A percentile compares a stretch with the other conserved stretches of the same genome.
phyloP scores from a whole-genome alignment of 371 early-diverging fungal species.

The Mucor mucedo region DNA sequence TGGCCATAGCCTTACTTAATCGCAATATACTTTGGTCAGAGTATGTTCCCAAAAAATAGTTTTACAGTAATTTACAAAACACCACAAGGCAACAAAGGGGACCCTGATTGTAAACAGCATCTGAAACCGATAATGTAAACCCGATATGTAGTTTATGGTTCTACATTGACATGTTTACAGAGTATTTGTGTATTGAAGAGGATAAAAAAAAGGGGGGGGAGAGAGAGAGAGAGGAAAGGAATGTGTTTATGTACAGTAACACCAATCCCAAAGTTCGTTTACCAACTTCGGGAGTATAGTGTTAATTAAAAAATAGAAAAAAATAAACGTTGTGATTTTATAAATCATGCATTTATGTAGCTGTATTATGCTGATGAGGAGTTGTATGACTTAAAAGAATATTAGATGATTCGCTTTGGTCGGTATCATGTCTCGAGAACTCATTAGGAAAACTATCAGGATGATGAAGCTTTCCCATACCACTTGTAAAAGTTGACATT shows the following conservation, averaged over 20 bases:
- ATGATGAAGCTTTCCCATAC: neutral
- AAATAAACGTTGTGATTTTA: neutral
- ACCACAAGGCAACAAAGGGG: too few relatives aligned
- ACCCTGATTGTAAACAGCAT: too few relatives aligned
- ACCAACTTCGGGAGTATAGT: too few relatives aligned
- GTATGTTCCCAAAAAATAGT: too few relatives aligned
- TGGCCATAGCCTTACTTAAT: too few relatives aligned
- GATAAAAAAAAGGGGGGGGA: neutral
- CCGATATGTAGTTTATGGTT: too few relatives aligned
- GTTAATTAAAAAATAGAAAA: neutral
- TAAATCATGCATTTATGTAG: slow-evolving; percentile 23
- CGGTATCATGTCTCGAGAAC: slow-evolving; percentile 25
- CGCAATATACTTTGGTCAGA: too few relatives aligned
- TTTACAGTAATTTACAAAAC: too few relatives aligned
- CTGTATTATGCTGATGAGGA: slow-evolving; percentile 24
- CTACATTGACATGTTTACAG: too few relatives aligned
- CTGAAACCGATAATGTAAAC: too few relatives aligned
- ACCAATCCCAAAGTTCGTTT: too few relatives aligned
- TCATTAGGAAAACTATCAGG: neutral
- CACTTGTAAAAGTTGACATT: neutral
- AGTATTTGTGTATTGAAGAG: too few relatives aligned
- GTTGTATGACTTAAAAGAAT: slow-evolving; percentile 22
- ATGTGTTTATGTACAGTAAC: neutral
- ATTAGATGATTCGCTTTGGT: slow-evolving; percentile 23
- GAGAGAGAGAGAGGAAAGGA: neutral